Evolutionary conservation across 768 basidiomycete genomes (phyloP), one percentile per base, ranked within the genome.

Genomic region (Pholiota molesta): DNA sequence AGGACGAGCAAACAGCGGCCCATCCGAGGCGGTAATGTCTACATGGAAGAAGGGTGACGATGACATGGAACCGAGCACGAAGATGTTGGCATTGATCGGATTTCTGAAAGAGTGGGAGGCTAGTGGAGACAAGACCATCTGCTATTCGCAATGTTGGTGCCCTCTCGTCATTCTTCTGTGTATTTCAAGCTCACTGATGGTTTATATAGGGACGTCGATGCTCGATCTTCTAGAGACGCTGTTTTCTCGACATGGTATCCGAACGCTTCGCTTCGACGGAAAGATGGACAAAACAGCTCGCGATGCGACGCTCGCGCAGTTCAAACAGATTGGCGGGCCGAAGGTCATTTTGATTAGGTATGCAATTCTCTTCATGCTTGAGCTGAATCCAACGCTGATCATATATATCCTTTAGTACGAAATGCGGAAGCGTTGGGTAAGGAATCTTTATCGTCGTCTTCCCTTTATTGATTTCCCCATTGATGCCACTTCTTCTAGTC

Each of bases 311-410:
- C 66, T 91, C 45, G 70, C 76, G 6, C 74, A 71, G 28, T 91
- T 90, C 78, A 88, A 85, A 72, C 77, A 75, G 58, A 44, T 71
- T 17, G 82, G 81, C 3, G 85, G 88, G 1, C 86, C 87, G 2
- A 84, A 82, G 61, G 81, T 90, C 53, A 86, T 90, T 47, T 74
- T 89, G 31, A 87, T 90, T 67, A 88, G 87, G 86, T 85, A 63
- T 28, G 73, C 23, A 17, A 5, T 14, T 23, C 28, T 11, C 2
- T 26, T 16, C 19, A 5, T 51, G 16, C 8, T 3, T 2, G 19
- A 17, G 6, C 4, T 16, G 10, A 9, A 26, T 19, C 7, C 1
- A 17, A 10, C 3, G 21, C 42, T 57, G 11, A 57, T 28, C 26
- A 29, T 19, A 19, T 28, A 44, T 19, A 31, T 28, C 37, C 13